Evolutionary conservation across 1,139 yeast genomes (phyloP), one percentile per base, ranked within the genome.

Genomic region (Hyphopichia burtonii): DNA sequence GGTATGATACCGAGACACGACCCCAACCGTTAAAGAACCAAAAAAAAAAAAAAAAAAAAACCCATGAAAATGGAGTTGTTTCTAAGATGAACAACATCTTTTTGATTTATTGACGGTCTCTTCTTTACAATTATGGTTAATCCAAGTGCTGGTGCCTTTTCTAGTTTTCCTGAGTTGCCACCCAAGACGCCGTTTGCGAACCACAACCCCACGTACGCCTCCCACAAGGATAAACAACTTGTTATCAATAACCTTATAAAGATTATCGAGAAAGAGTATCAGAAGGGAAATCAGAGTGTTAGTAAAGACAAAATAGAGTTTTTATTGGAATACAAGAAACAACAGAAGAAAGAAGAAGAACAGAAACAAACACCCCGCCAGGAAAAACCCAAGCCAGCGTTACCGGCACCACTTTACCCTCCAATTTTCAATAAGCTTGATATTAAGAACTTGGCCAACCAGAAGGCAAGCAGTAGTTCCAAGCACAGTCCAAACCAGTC

Each of bases 371-470:
- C 31, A 14, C 39, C 31, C 8, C 17, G 35, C 10, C 27, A 28
- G 31, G 14, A 25, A 25, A 8, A 20, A 5, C 28, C 28, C 28
- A 25, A 30, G 17, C 37, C 35, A 7, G 37, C 39, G 9, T 43
- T 39, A 19, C 52, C 54, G 9, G 47, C 42, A 28, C 59, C 59
- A 6, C 52, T 49, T 37, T 61, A 52, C 39, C 55, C 65, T 34
- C 65, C 68, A 2, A 44, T 65, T 17, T 61, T 56, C 43, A 45
- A 54, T 31, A 64, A 63, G 44, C 63, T 57, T 44, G 50, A 45
- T 16, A 36, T 57, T 17, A 9, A 22, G 16, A 8, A 10, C n/a
- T n/a, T n/a, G n/a, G n/a, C n/a, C n/a, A n/a, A n/a, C n/a, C n/a
- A n/a, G n/a, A n/a, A n/a, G n/a, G n/a, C n/a, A n/a, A n/a, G n/a